Evolutionary conservation across 2,329 filamentous ascomycete genomes (phyloP), one percentile per base, ranked within the genome.

Genomic region (Epichloe gansuensis): DNA sequence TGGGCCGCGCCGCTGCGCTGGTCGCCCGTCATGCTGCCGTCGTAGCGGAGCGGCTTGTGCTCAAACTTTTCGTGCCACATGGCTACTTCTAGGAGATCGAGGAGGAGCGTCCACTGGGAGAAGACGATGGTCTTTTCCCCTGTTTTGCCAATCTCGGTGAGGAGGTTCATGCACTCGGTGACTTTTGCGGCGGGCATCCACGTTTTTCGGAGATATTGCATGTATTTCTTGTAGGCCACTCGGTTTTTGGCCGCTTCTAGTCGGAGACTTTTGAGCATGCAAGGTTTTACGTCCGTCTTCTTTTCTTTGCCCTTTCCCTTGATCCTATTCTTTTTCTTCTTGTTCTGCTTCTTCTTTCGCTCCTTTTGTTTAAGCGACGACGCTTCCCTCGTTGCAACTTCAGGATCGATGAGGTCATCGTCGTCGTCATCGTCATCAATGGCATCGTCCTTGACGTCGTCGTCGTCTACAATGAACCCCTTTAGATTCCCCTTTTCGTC

Each of bases 171-270:
- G 15, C 95, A 74, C 8, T 85, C 84, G 54, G 89, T 82, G 4
- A 91, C 87, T 68, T 96, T 95, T 59, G 85, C 88, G 61, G 86
- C 89, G 53, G 82, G 82, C 53, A 84, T 69, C 78, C 82, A 95
- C 31, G 80, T 75, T 63, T 84, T 80, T 25, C 76, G 74, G 6
- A 93, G 72, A 49, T 82, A 84, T 36, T 71, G 71, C 59, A 89
- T 75, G 65, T 93, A 95, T 57, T 77, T 79, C 55, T 73, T 75
- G 60, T 83, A 85, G 3, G 84, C 80, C 12, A 74, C 75, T 31
- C 74, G 75, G 66, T 80, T 91, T 55, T 77, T 80, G 47, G 72
- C 70, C 0, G 81, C 82, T 27, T 85, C 77, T 52, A 81, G 78
- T 57, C 88, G 87, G 15, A 93, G 74, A 53, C 59, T 63, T 34